Evolutionary conservation across 129 eudicot species (phyloP).

Genomic region (Escallonia herrerae): DNA sequence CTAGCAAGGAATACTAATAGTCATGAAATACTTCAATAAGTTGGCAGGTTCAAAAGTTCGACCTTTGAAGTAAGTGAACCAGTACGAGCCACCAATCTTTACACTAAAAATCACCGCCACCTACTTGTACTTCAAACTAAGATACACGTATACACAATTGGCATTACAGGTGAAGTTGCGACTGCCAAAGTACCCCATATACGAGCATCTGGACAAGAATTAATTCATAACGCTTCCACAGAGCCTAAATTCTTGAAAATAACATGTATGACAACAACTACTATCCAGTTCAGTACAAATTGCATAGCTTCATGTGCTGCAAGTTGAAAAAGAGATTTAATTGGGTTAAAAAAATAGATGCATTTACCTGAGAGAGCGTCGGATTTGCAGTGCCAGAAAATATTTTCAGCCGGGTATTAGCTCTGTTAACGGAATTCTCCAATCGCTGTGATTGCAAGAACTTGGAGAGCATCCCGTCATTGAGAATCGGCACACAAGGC

Average conservation of each 20-base stretch:
- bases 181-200: too few species aligned
- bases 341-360: background rate
- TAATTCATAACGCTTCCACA: background rate
- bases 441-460: slow-evolving; percentile 56
- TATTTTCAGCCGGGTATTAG: slow-evolving; percentile 61
- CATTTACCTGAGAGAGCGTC: slow-evolving; percentile 72
- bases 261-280: background rate
- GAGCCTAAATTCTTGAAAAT: background rate
- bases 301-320: too few species aligned
- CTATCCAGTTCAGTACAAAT: background rate
- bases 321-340: background rate
- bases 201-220: background rate
- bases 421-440: slow-evolving; percentile 37
- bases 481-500: slow-evolving; percentile 53
- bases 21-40: too few species aligned
- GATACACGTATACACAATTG: too few species aligned
- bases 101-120: too few species aligned
- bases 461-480: slow-evolving; percentile 47
- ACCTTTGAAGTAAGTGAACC: too few species aligned
- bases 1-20: too few species aligned
- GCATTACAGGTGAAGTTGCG: too few species aligned
- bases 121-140: too few species aligned
- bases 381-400: slow-evolving; percentile 93
- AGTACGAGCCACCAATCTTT: too few species aligned
- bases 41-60: too few species aligned